A percentile compares a stretch with the other conserved stretches of the same genome.
Conservation (phyloP, 441 rosid species). For the Pelargonium australe region DNA sequence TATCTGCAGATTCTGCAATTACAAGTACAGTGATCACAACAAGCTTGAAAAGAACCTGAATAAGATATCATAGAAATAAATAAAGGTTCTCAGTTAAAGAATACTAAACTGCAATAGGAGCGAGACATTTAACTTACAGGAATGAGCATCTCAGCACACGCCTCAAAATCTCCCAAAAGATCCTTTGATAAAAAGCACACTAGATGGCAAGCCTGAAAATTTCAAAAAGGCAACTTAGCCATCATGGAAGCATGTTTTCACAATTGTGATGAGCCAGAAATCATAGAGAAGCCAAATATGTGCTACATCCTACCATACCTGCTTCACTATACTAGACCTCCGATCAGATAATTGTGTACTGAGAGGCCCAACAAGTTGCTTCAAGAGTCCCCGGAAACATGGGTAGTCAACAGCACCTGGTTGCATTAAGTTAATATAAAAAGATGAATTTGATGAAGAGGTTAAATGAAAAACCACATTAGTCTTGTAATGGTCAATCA, state of each 20-base stretch:
- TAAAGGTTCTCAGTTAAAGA: slow-evolving; percentile 12
- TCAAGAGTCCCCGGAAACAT: slow-evolving; percentile 83
- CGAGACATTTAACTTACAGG: slow-evolving; percentile 52
- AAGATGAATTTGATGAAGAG: slow-evolving; percentile 12
- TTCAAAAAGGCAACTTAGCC: slow-evolving; percentile 22
- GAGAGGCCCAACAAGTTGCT: slow-evolving; percentile 83
- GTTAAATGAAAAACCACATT: background rate
- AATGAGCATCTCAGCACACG: slow-evolving; percentile 85
- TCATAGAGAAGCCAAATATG: slow-evolving; percentile 8
- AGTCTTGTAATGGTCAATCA: background rate
- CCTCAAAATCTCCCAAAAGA: slow-evolving; percentile 87
- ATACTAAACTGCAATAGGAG: slow-evolving; percentile 16
- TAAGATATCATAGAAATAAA: slow-evolving; percentile 35
- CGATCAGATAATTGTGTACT: slow-evolving; percentile 85
- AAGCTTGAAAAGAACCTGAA: slow-evolving; percentile 99
- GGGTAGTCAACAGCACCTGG: slow-evolving; percentile 84
- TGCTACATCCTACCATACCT: slow-evolving; percentile 41
- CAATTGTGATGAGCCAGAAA: slow-evolving; percentile 1
- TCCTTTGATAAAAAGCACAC: slow-evolving; percentile 91
- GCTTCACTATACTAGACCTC: slow-evolving; percentile 96
- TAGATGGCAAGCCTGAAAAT: slow-evolving; percentile 81
- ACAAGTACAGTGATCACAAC: slow-evolving; percentile 99
- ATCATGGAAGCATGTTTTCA: background rate
- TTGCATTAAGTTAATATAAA: slow-evolving; percentile 14
- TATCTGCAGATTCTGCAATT: slow-evolving; percentile 98